Base-by-base conservation (phyloP, 768 basidiomycete genomes). In the Stropharia rugosoannulata region DNA sequence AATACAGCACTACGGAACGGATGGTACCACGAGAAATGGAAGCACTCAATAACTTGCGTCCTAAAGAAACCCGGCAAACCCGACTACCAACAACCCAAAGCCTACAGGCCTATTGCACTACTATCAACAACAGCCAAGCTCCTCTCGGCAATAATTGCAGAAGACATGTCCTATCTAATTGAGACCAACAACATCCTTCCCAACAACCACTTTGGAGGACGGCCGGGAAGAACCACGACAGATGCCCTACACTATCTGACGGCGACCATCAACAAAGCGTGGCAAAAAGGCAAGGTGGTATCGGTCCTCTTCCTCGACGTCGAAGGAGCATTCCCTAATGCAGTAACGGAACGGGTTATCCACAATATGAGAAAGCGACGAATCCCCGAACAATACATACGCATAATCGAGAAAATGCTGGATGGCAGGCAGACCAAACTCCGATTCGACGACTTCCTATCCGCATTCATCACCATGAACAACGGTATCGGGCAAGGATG, bases 131-230 rank as follows among this genome's bases (percentile, higher is more conserved):
- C 4, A 4, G 22, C 22, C 4, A 22, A 22, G 4, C 22, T 22
- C 1, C 22, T 22, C 1, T 22, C 22, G 4, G 1, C 22, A 1
- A 22, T 22, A 1, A 22, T 22, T 2, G 22, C 22, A 4, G 66
- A 68, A 2, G 55, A 64, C 25, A 37, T 76, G 0, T 41, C 59
- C 0, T 44, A 56, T 10, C 25, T 68, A 0, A 54, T 64, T 0
- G 72, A 80, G 54, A 22, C 58, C 3, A 57, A 70, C 32, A 18
- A 65, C 0, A 56, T 77, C 1, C 64, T 79, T 1, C 73, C 76
- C 0, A 22, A 49, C 0, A 66, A 36, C 3, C 75, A 78, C 44
- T 78, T 75, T 49, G 71, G 77, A 0, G 70, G 71, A 0, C n/a
- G 72, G 1, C 71, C 75, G 5, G 76, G 76, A 0, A 39, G 72